phyloP scores from a whole-genome alignment of 805 yeast species.

The Sugiyamaella chiloensis region DNA sequence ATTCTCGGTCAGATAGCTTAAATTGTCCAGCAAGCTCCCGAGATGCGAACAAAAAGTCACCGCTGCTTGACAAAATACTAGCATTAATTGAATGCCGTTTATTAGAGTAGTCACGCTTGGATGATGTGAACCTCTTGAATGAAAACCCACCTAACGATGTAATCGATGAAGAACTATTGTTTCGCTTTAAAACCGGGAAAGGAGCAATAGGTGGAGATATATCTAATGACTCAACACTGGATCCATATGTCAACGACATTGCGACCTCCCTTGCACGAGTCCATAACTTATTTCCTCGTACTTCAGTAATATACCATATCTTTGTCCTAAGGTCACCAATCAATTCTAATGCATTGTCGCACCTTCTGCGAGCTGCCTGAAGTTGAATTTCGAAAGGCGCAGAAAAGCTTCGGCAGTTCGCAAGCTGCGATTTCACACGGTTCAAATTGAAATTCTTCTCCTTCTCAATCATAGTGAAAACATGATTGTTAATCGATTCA shows the following conservation, averaged over 20 bases:
- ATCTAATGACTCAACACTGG: constrained; percentile 4
- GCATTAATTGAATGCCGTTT: constrained; percentile 29
- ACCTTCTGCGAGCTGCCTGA: constrained; percentile 9
- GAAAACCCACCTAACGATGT: constrained; percentile 23
- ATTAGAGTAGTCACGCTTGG: constrained; percentile 22
- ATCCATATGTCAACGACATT: constrained; percentile 17
- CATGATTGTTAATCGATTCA: constrained; percentile 15
- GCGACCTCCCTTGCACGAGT: constrained; percentile 28
- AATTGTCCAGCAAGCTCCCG: constrained; percentile 27
- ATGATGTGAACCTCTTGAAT: constrained; percentile 22
- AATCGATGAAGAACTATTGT: constrained; percentile 24
- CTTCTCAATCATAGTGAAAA: constrained; percentile 14
- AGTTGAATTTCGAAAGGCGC: constrained; percentile 18
- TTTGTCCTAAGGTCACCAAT: constrained; percentile 24
- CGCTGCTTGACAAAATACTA: constrained; percentile 4
- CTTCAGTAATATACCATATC: constrained; percentile 28
- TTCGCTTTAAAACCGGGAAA: constrained; percentile 19
- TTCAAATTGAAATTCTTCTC: constrained; percentile 15
- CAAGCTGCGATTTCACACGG: constrained; percentile 11
- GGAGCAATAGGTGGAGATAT: constrained; percentile 9
- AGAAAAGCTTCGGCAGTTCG: constrained; percentile 11
- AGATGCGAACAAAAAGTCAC: constrained; percentile 32
- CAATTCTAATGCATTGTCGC: constrained; percentile 11
- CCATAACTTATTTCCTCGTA: constrained; percentile 24
- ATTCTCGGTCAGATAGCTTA: constrained; percentile 36